Base-by-base conservation (phyloP, 2,329 filamentous ascomycete genomes). In the Cadophora malorum region DNA sequence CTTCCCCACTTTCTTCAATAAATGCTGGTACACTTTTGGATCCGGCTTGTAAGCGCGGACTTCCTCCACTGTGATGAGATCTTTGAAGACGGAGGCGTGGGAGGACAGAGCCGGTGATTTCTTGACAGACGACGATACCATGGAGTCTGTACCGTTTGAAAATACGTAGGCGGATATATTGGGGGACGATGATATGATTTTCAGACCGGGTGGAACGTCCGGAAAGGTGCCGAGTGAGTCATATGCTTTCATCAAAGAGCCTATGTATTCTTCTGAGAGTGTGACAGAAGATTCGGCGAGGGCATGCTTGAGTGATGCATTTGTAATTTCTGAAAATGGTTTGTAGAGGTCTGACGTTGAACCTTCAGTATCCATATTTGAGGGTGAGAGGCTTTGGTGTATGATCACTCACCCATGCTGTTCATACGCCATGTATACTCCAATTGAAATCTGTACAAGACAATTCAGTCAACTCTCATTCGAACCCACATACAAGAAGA, bases 341-440 rank as follows among this genome's bases (percentile, higher is more conserved):
- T 85, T 82, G 74, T 90, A 92, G 64, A 82, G 74, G 53, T 84
- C 90, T 92, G 72, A 41, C n/a, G 28, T 64, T 31, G 50, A 64
- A 10, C n/a, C 14, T 50, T 49, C 9, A 21, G 49, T 50, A 41
- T 21, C 8, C 63, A 63, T 62, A 31, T 10, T 38, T 21, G 50
- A 63, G 23, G 59, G 21, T 62, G 21, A 63, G 66, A 65, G 31
- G 21, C 58, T 60, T 38, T 33, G 4, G 9, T 47, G 19, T 12
- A 59, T 63, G 52, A 41, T 16, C 55, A 78, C 81, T 69, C 80
- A 91, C 91, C 84, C 91, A 94, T 94, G 82, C 87, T 90, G 74
- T 89, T 93, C 71, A 90, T 79, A 63, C 91, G 83, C 90, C 90
- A 94, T 49, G 91, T 92, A 74, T 93, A 94, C 78, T 69, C 91